These are phyloP conservation scores for Plasmodium vinckei DNA, from an alignment of 169 alveolate species.

Conservation along the genomic window DNA sequence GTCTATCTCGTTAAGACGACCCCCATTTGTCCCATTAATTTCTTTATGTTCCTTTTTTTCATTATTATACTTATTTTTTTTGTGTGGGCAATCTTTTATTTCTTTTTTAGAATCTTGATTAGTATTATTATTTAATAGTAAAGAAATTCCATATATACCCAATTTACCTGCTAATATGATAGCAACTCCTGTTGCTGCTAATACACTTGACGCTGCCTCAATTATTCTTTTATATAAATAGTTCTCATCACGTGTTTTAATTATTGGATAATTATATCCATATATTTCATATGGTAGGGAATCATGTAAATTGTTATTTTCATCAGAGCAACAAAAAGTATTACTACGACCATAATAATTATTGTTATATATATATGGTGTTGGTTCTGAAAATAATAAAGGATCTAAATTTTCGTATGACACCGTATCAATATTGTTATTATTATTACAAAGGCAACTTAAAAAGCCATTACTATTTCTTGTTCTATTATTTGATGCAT, in stretches of 20 bases:
- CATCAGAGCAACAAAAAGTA: neutral
- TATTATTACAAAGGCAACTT: slow-evolving; percentile 40
- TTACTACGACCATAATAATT: slow-evolving; percentile 15
- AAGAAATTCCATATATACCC: slow-evolving; percentile 56
- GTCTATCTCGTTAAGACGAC: too few relatives aligned
- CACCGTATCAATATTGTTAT: slow-evolving; percentile 15
- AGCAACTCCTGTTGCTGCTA: slow-evolving; percentile 72
- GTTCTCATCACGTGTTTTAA: slow-evolving; percentile 7
- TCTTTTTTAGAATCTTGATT: too few relatives aligned
- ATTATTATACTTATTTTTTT: too few relatives aligned
- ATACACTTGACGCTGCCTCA: slow-evolving; percentile 46
- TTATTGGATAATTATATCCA: slow-evolving; percentile 29
- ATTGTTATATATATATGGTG: neutral
- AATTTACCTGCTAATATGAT: slow-evolving; percentile 56
- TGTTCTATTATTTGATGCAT: neutral
- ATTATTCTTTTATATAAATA: slow-evolving; percentile 28
- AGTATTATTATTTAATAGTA: neutral
- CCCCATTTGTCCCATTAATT: too few relatives aligned
- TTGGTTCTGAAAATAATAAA: neutral
- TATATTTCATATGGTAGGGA: neutral
- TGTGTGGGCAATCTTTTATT: too few relatives aligned
- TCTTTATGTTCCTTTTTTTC: too few relatives aligned
- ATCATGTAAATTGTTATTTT: too few relatives aligned
- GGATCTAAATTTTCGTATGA: slow-evolving; percentile 29
- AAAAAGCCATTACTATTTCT: slow-evolving; percentile 28